Percentiles rank a stretch among this genome's conserved stretches.
Evolutionary conservation across 2,329 filamentous ascomycete genomes (phyloP).

Genomic region (Trichoderma simmonsii): DNA sequence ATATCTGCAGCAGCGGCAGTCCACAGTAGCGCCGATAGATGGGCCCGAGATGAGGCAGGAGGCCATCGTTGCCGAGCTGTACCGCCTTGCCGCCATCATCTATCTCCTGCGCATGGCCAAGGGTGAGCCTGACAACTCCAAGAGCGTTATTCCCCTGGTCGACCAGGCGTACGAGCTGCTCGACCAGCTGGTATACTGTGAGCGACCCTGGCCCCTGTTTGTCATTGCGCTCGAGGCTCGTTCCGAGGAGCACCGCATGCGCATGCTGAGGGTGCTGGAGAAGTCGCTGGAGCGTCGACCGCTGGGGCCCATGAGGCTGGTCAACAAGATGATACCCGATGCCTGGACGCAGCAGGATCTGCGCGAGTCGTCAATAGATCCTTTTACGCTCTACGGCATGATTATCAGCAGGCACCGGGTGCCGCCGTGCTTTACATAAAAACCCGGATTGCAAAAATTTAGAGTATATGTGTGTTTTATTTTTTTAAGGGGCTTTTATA

Average conservation of each 20-base stretch:
- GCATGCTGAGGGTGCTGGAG: not conserved
- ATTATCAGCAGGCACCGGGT: constrained; percentile 12
- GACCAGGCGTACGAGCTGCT: constrained; percentile 9
- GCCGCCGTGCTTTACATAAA: constrained; percentile 11
- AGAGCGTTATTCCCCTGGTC: not conserved
- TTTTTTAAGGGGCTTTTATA: not conserved
- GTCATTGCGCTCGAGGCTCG: constrained; percentile 9
- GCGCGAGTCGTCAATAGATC: not conserved
- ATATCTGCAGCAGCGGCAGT: constrained; percentile 5
- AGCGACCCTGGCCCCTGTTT: constrained; percentile 16
- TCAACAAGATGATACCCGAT: constrained; percentile 7
- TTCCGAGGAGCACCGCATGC: constrained; percentile 7
- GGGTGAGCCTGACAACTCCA: not conserved
- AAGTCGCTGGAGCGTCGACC: constrained; percentile 2
- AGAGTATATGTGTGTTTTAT: not conserved
- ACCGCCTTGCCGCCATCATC: constrained; percentile 7
- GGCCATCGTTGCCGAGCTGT: constrained; percentile 1
- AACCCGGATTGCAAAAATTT: not conserved
- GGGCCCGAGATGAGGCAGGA: not conserved
- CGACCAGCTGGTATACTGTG: not conserved
- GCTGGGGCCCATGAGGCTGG: constrained; percentile 1
- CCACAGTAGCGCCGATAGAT: not conserved
- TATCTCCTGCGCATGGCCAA: constrained; percentile 15
- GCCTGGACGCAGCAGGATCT: constrained; percentile 17
- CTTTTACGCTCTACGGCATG: not conserved